A percentile compares a stretch with the other conserved stretches of the same genome.
phyloP scores from a whole-genome alignment of 345 rosid genomes.

The Eucalyptus cloeziana region DNA sequence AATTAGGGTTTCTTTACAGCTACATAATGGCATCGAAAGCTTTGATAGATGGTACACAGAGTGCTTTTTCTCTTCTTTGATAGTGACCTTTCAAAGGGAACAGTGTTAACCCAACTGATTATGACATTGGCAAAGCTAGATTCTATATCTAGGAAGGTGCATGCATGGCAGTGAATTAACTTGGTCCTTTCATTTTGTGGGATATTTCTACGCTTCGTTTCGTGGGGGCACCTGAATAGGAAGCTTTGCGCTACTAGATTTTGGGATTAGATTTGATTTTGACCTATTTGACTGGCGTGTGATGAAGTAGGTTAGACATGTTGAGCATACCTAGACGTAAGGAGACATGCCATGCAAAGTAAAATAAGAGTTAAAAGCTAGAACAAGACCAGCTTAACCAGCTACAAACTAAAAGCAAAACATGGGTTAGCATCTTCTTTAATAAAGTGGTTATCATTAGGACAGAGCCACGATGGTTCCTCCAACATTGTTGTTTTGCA shows the following conservation, averaged over 20 bases:
- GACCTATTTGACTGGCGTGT: background rate
- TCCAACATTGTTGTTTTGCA: background rate
- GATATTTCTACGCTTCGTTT: background rate
- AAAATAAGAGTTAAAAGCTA: background rate
- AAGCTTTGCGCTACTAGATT: background rate
- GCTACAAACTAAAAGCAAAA: background rate
- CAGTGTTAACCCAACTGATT: background rate
- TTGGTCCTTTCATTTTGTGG: background rate
- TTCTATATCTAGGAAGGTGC: background rate
- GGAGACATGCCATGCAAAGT: background rate
- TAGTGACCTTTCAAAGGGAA: background rate
- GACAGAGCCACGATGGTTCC: background rate
- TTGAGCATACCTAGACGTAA: background rate
- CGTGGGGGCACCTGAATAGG: background rate
- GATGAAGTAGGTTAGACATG: background rate
- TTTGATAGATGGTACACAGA: background rate
- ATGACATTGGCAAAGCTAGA: background rate
- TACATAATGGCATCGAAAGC: background rate
- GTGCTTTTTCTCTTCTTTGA: background rate
- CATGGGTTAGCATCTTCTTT: background rate
- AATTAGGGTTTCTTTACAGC: background rate
- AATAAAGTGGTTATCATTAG: background rate
- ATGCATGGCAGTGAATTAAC: background rate
- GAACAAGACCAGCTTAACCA: background rate
- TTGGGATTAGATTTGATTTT: background rate